A percentile compares a stretch with the other conserved stretches of the same genome.
Conservation (phyloP, 164 flowering plant genomes). For the Buxus sempervirens region DNA sequence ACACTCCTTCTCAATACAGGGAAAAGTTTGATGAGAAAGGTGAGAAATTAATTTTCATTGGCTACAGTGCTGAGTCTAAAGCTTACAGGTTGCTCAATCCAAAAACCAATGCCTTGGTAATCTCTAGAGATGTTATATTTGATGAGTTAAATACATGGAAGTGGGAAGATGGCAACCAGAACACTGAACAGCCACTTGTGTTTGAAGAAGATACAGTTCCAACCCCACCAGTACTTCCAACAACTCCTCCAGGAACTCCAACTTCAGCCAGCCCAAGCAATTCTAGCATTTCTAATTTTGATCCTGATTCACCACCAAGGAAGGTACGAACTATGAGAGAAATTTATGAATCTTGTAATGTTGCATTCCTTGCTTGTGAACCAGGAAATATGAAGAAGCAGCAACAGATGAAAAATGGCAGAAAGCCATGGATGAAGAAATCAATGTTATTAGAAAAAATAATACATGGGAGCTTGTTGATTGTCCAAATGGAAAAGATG, state of each 20-base stretch:
- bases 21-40: constrained; percentile 11
- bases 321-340: not conserved
- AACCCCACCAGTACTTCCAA: not conserved
- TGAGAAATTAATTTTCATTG: constrained; percentile 6
- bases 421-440: constrained; percentile 3
- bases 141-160: constrained; percentile 1
- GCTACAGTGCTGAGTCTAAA: constrained; percentile 9
- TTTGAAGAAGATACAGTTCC: not conserved
- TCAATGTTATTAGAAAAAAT: not conserved
- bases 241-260: too few relatives aligned
- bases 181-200: not conserved
- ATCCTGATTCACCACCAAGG: not conserved
- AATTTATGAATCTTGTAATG: not conserved
- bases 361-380: not conserved
- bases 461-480: not conserved
- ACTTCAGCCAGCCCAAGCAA: not conserved
- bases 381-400: not conserved
- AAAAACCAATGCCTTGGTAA: not conserved
- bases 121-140: constrained; percentile 9
- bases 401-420: not conserved
- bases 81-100: constrained; percentile 1
- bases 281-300: not conserved
- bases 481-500: not conserved
- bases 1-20: not conserved
- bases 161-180: not conserved